A percentile compares a stretch with the other conserved stretches of the same genome.
These are phyloP conservation scores for Kwoniella heveanensis DNA, from an alignment of 768 basidiomycete species.

Conservation along the genomic window DNA sequence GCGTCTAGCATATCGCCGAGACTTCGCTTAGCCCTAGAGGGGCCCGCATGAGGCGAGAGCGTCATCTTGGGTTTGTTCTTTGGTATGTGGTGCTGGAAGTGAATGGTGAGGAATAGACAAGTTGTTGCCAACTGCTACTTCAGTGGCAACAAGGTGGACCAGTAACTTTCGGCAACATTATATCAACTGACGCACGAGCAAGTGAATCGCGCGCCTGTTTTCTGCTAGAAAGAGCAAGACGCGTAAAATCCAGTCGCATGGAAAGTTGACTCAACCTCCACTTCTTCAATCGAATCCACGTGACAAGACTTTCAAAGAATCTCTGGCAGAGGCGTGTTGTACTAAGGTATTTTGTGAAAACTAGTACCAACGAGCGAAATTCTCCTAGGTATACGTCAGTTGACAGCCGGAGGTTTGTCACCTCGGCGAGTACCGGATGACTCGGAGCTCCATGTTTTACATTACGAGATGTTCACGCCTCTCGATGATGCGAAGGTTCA, in stretches of 20 bases:
- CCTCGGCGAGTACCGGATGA: neutral
- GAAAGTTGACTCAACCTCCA: constrained; percentile 5
- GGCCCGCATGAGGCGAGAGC: neutral
- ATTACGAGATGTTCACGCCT: neutral
- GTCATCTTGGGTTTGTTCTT: constrained; percentile 3
- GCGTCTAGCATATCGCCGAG: constrained; percentile 19
- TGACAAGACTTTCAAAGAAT: neutral
- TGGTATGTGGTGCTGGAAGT: neutral
- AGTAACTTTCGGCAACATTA: too few relatives aligned
- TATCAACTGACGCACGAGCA: neutral
- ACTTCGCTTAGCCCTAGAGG: constrained; percentile 10
- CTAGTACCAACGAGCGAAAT: too few relatives aligned
- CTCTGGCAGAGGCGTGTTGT: too few relatives aligned
- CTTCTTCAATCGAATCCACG: neutral
- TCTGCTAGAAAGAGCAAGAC: neutral
- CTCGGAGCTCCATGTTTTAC: neutral
- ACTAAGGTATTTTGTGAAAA: too few relatives aligned
- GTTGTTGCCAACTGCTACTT: too few relatives aligned
- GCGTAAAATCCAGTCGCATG: too few relatives aligned
- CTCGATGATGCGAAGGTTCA: constrained; percentile 13
- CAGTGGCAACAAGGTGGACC: too few relatives aligned
- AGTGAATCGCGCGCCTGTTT: constrained; percentile 21
- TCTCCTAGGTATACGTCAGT: too few relatives aligned
- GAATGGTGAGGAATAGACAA: too few relatives aligned
- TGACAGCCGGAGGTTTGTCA: neutral